Base-by-base conservation (phyloP, 208 protist species). In the Trypanosoma scelopori region DNA sequence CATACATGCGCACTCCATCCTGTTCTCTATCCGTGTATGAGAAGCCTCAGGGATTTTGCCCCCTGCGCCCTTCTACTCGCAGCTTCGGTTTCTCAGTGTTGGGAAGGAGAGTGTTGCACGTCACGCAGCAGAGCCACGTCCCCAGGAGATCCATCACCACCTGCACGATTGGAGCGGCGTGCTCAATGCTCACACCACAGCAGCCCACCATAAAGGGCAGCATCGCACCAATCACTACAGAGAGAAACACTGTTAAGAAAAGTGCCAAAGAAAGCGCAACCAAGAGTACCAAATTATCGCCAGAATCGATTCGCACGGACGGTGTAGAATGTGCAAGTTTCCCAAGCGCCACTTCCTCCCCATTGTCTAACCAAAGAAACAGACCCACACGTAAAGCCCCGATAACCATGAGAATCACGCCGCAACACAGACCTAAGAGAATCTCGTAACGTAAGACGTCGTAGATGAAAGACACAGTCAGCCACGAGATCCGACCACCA, bases 121-220 rank as follows among this genome's bases (percentile, higher is more conserved):
- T 68, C 13, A 47, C 50, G 48, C 77, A 82, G 20, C 72, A 76
- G n/a, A 82, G 53, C 52, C 70, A 62, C 25, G 77, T 75, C n/a
- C 77, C 77, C 18, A 76, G 20, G 18, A 82, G 46, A 56, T 82
- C 77, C 77, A 82, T 82, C 35, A 78, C 1, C 28, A 80, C 74
- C 45, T 82, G 77, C 41, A 82, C 77, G 18, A 69, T 69, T 3
- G 77, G 71, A 2, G 67, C 77, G 13, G 71, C 72, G 39, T 79
- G 59, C 25, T 80, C 77, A 50, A 66, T 48, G 47, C 74, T 60
- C 7, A 71, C 3, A 16, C 49, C 53, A 23, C 47, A 52, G n/a
- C 39, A 48, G 1, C 22, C 20, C 16, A 82, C 30, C 5, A 68
- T 39, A 42, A 72, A 78, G 6, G 77, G 77, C 28, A 82, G 62